Base-by-base conservation (phyloP, 805 yeast genomes). In the Limtongia smithiae region DNA sequence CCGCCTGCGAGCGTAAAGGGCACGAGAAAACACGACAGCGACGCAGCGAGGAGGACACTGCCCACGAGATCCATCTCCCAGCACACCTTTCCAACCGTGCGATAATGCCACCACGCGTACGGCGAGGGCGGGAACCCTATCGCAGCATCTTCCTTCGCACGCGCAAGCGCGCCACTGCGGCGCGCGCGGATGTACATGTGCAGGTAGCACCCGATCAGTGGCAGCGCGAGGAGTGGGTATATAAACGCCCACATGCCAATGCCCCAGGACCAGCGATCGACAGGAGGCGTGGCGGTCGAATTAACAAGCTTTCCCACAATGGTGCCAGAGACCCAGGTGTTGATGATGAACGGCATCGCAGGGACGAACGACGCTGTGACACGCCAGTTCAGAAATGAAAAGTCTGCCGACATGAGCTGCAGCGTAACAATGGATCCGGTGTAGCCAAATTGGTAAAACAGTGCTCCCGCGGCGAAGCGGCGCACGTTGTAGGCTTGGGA, bases 1-100 rank as follows among this genome's bases (percentile, higher is more conserved):
- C 89, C 89, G 55, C 87, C 90, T 11, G 90, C 90, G 27, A 85
- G 66, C 11, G 93, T 84, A 57, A 85, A 72, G 20, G 94, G 93
- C 20, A 79, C 81, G 51, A 85, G 70, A 38, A 85, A 71, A 57
- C 83, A 76, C 36, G 86, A 88, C 20, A 85, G 69, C 1, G 75
- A 72, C 22, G 76, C 75, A 44, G 77, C 71, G 58, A 83, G 62
- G 18, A 82, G 65, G 17, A 81, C 59, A 31, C 81, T 66, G 37
- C 93, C 94, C 46, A 81, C 64, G 12, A 81, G 65, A 63, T 85
- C 94, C 38, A 82, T 62, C 60, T 77, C 75, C 84, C 85, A 81
- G 66, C 80, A 81, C 24, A 67, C 44, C 33, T 62, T 52, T 17
- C 38, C 38, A 6, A 48, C 33, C 15, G 45, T 20, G 15, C 8